phyloP scores from a whole-genome alignment of 306 rosid genomes.

The Comarum palustre region DNA sequence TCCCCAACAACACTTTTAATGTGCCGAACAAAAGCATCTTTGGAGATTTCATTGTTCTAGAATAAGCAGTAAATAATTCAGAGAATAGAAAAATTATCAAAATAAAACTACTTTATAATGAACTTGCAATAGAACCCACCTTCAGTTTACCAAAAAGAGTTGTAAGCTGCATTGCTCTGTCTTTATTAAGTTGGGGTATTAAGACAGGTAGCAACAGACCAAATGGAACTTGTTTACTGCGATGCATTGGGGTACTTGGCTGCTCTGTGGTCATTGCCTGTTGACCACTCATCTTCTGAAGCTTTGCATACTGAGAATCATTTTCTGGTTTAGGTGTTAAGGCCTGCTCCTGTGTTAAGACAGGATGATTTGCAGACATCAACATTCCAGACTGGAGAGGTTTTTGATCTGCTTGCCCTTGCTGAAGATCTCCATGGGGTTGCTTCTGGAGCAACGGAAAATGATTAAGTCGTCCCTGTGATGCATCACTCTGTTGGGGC shows the following conservation, averaged over 20 bases:
- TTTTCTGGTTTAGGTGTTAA: constrained; percentile 42
- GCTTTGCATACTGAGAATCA: constrained; percentile 73
- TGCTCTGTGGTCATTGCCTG: constrained; percentile 63
- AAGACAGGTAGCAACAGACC: constrained; percentile 68
- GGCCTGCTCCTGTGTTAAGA: constrained; percentile 41
- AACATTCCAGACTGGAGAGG: constrained; percentile 45
- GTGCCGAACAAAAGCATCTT: constrained; percentile 73
- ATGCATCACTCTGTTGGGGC: constrained; percentile 43
- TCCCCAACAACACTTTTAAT: constrained; percentile 81
- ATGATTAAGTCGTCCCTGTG: constrained; percentile 35
- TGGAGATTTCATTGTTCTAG: constrained; percentile 74
- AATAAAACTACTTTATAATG: constrained; percentile 9
- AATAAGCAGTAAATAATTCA: constrained; percentile 28
- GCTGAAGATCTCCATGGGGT: constrained; percentile 53
- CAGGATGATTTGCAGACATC: constrained; percentile 47
- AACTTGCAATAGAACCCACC: constrained; percentile 42
- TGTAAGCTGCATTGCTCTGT: constrained; percentile 76
- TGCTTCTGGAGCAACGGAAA: constrained; percentile 45
- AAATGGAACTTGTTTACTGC: constrained; percentile 75
- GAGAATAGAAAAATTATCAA: constrained; percentile 28
- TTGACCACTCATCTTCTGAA: constrained; percentile 94
- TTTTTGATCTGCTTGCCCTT: constrained; percentile 37
- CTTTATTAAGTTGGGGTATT: constrained; percentile 78
- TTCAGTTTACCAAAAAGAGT: constrained; percentile 64
- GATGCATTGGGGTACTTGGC: constrained; percentile 52